These are phyloP conservation scores for Fusarium tupiense DNA, from an alignment of 2,329 filamentous ascomycete genomes.

Conservation along the genomic window DNA sequence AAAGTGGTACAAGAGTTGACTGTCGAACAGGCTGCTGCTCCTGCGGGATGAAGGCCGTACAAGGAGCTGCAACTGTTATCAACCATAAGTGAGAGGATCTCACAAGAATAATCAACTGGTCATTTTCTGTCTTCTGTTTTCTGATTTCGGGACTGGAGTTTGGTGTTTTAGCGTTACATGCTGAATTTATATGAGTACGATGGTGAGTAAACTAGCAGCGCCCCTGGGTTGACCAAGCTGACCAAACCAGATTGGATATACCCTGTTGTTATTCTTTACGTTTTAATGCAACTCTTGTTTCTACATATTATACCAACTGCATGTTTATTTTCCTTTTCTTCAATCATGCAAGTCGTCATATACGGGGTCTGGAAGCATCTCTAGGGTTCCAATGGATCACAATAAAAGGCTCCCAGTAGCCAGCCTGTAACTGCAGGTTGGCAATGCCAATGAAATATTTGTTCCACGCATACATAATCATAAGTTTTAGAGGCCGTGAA, in stretches of 20 bases:
- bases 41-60: constrained; percentile 14
- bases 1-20: constrained; percentile 58
- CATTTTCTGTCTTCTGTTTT: constrained; percentile 20
- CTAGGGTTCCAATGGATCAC: not conserved
- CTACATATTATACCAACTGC: not conserved
- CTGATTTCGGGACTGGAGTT: constrained; percentile 20
- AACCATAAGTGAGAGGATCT: constrained; percentile 1
- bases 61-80: constrained; percentile 3
- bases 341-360: not conserved
- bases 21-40: constrained; percentile 35
- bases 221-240: constrained; percentile 1
- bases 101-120: constrained; percentile 3
- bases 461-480: constrained; percentile 14
- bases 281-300: not conserved
- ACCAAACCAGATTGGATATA: constrained; percentile 38
- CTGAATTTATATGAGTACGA: constrained; percentile 21
- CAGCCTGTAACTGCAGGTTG: not conserved
- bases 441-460: not conserved
- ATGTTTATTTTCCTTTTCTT: not conserved
- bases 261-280: constrained; percentile 27
- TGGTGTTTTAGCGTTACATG: constrained; percentile 15
- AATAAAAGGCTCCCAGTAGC: not conserved
- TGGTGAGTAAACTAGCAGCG: constrained; percentile 24
- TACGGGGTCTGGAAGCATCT: not conserved
- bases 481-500: constrained; percentile 18